Conservation (phyloP, 192 early-diverging fungal species). For the Coemansia guatemalensis region DNA sequence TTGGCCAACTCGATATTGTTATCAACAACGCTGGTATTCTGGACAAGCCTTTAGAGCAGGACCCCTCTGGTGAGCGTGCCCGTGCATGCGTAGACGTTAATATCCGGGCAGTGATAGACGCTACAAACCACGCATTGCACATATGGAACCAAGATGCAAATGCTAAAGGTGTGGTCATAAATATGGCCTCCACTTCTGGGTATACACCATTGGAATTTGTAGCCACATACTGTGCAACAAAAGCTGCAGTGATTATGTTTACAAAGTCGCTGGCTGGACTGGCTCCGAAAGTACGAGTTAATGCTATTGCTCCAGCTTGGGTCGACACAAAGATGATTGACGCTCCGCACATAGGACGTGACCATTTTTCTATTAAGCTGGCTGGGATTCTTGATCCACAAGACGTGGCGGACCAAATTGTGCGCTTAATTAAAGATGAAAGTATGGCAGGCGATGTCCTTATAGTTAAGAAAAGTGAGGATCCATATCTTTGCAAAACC, state of each 20-base stretch:
- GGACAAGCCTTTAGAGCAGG: constrained; percentile 30
- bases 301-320: constrained; percentile 58
- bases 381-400: constrained; percentile 28
- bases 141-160: constrained; percentile 45
- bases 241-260: constrained; percentile 64
- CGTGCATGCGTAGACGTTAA: constrained; percentile 67
- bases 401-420: constrained; percentile 53
- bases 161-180: constrained; percentile 63
- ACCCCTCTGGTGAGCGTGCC: constrained; percentile 53
- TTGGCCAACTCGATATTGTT: constrained; percentile 58
- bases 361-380: constrained; percentile 18
- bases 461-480: constrained; percentile 9
- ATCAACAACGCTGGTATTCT: constrained; percentile 63
- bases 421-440: constrained; percentile 56
- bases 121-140: constrained; percentile 66
- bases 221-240: constrained; percentile 71
- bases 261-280: constrained; percentile 49
- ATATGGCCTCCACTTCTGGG: constrained; percentile 67
- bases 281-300: constrained; percentile 58
- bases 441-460: constrained; percentile 49
- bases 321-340: constrained; percentile 54
- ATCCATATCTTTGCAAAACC: constrained; percentile 10
- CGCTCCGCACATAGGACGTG: constrained; percentile 30
- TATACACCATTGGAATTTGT: constrained; percentile 47
- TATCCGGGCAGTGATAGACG: constrained; percentile 63